A percentile compares a stretch with the other conserved stretches of the same genome.
Conservation (phyloP, 2,329 filamentous ascomycete genomes). For the Elsinoe arachidis region DNA sequence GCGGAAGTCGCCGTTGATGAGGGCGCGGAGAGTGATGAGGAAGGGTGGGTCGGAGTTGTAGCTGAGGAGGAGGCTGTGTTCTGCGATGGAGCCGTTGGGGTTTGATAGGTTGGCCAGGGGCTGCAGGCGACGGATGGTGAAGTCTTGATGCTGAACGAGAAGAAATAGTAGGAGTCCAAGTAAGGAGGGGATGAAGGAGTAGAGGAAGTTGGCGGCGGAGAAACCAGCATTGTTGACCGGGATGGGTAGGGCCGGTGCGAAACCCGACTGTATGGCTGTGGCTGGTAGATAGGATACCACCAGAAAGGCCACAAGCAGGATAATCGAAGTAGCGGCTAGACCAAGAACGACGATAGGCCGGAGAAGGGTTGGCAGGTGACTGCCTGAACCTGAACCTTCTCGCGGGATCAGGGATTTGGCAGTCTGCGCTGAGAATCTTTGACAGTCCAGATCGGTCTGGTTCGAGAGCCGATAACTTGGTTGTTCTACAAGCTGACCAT, state of each 20-base stretch:
- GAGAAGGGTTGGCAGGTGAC: constrained; percentile 12
- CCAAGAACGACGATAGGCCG: constrained; percentile 55
- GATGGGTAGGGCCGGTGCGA: constrained; percentile 57
- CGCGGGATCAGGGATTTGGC: constrained; percentile 40
- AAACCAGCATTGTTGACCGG: constrained; percentile 48
- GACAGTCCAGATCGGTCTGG: constrained; percentile 26
- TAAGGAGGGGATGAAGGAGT: constrained; percentile 63
- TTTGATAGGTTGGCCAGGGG: constrained; percentile 58
- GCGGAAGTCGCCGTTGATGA: constrained; percentile 55
- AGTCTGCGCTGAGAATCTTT: constrained; percentile 9
- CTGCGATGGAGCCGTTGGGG: constrained; percentile 51
- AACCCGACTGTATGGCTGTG: constrained; percentile 57
- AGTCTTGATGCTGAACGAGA: constrained; percentile 57
- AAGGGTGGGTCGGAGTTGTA: constrained; percentile 60
- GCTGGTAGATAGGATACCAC: constrained; percentile 67
- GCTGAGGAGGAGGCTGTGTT: constrained; percentile 58
- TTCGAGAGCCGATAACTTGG: constrained; percentile 21
- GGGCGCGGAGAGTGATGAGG: constrained; percentile 49
- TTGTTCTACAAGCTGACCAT: constrained; percentile 41
- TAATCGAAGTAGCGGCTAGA: constrained; percentile 56
- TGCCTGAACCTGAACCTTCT: constrained; percentile 45
- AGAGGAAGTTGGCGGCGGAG: constrained; percentile 81
- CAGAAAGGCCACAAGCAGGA: constrained; percentile 63
- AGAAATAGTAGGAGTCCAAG: constrained; percentile 61
- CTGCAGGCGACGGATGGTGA: constrained; percentile 55